A percentile compares a stretch with the other conserved stretches of the same genome.
These are phyloP conservation scores for Boletus insuetus DNA, from an alignment of 768 basidiomycete genomes.

Conservation along the genomic window DNA sequence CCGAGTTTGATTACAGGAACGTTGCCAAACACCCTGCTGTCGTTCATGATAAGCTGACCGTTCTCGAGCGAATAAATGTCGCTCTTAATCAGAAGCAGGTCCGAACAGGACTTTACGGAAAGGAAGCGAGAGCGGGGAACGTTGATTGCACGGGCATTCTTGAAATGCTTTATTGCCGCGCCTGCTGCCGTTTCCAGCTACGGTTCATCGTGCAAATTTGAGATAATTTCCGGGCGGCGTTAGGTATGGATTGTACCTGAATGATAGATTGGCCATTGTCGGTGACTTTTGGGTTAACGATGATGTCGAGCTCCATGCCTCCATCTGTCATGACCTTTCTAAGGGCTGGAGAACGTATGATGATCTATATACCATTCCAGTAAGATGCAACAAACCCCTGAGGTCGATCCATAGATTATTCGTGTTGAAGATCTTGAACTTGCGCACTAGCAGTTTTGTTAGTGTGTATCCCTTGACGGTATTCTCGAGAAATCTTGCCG, in stretches of 20 bases:
- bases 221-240: constrained; percentile 5
- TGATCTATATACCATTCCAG: background rate
- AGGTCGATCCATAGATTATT: constrained; percentile 82
- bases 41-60: constrained; percentile 76
- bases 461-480: background rate
- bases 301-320: constrained; percentile 67
- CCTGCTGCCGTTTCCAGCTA: constrained; percentile 90
- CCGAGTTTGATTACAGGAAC: constrained; percentile 98
- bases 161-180: constrained; percentile 92
- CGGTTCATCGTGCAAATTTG: background rate
- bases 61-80: constrained; percentile 83
- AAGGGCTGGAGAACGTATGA: constrained; percentile 51
- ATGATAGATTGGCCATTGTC: constrained; percentile 87
- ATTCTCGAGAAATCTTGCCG: constrained; percentile 9
- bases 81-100: constrained; percentile 85
- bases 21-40: constrained; percentile 39
- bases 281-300: constrained; percentile 81
- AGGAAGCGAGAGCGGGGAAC: constrained; percentile 94
- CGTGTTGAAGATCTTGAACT: constrained; percentile 94
- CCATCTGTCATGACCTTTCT: constrained; percentile 77
- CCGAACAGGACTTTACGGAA: constrained; percentile 86
- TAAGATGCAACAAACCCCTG: constrained; percentile 46
- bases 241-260: constrained; percentile 44
- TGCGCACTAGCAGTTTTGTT: constrained; percentile 50
- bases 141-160: constrained; percentile 89